Evolutionary conservation across 208 protist species (phyloP), one percentile per base, ranked within the genome.

Genomic region (Trichomonas gallinae): DNA sequence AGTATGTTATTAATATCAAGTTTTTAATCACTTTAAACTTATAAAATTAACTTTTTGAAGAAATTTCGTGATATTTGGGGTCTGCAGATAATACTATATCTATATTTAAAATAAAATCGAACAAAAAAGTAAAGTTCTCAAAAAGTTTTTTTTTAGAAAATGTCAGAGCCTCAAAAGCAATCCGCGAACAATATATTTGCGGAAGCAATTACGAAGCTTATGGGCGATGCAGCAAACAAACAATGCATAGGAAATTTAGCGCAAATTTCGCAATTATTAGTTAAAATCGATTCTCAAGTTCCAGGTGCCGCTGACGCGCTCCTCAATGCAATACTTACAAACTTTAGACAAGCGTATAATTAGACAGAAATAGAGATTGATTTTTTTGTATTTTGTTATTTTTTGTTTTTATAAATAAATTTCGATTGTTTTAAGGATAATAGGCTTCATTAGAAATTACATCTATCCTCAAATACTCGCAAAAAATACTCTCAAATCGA

Each of bases 251-350:
- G 34, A 36, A 42, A 93, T 51, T 36, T 93, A 34, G 87, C 87
- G 8, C 87, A 93, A 93, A 44, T 93, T 48, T 93, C 87, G 2
- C 23, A 93, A 44, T 51, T 93, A 51, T 26, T 93, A n/a, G 36
- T 93, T 0, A 93, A 93, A 93, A 51, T 93, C 44, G 87, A 93
- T 38, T 93, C 87, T 4, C 44, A 93, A 93, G 44, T 93, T 38
- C 87, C 87, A 51, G 87, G 87, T 34, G 23, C 87, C 17, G 87
- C 87, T 38, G 87, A 93, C 26, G 17, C 87, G 0, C 44, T 93
- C 2, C 26, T 93, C 0, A 38, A 23, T 2, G 87, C 44, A 93
- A 93, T 93, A 42, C 34, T 85, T 6, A 40, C 81, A 40, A 85
- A 85, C 34, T 34, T 40, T 40, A 85, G 81, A n/a, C 58, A 72